These are phyloP conservation scores for Glaciozyma antarctica DNA, from an alignment of 768 basidiomycete genomes.

Conservation along the genomic window DNA sequence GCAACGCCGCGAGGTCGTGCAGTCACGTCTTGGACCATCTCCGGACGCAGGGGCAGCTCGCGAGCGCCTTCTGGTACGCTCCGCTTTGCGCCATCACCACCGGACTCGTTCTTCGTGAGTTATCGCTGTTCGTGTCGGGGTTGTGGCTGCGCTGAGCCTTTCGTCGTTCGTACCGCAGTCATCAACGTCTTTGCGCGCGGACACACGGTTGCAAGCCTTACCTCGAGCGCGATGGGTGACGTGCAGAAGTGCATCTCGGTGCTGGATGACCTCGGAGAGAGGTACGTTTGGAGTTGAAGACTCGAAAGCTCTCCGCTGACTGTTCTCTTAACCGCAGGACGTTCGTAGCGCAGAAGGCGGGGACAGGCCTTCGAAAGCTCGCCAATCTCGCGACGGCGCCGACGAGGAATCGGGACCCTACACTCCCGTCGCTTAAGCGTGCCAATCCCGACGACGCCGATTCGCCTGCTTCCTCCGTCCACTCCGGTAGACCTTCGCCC, in stretches of 20 bases:
- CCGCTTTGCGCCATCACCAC: constrained; percentile 2
- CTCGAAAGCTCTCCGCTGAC: neutral
- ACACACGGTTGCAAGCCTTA: constrained; percentile 6
- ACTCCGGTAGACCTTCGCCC: neutral
- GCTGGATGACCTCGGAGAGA: constrained; percentile 36
- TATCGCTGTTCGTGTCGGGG: constrained; percentile 27
- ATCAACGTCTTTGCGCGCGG: constrained; percentile 56
- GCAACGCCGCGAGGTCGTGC: constrained; percentile 69
- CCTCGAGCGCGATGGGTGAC: constrained; percentile 50
- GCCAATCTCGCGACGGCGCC: constrained; percentile 1
- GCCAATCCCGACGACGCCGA: constrained; percentile 7
- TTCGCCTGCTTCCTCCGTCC: constrained; percentile 9
- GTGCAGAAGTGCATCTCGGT: constrained; percentile 54
- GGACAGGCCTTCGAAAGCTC: constrained; percentile 4
- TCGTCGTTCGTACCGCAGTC: constrained; percentile 48
- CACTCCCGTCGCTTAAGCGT: constrained; percentile 5
- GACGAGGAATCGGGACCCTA: neutral
- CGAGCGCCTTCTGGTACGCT: constrained; percentile 7
- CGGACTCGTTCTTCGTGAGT: neutral
- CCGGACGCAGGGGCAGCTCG: constrained; percentile 39
- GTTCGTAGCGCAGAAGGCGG: constrained; percentile 11
- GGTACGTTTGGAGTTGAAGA: neutral
- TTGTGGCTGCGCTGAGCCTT: constrained; percentile 44
- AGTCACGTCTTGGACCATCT: constrained; percentile 60
- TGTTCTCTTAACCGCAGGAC: neutral